Evolutionary conservation across 192 early-diverging fungal species (phyloP), one percentile per base, ranked within the genome.

Genomic region (Backusella macrospora): DNA sequence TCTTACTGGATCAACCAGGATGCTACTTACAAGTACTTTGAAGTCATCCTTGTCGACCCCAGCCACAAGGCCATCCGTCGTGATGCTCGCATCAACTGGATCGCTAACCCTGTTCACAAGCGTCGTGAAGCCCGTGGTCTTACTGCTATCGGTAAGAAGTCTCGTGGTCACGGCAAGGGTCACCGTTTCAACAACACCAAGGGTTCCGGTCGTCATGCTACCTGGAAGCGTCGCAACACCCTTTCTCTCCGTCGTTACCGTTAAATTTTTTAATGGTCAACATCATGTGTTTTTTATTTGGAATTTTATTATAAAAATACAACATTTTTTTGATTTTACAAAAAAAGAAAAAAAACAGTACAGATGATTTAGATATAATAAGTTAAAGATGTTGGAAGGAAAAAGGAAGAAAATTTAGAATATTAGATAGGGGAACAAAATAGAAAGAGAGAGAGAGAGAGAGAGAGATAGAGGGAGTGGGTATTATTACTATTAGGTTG

Each of bases 1-100:
- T 98, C 96, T 70, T 99, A 99, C 93, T 99, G 97, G 97, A 92
- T 99, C 71, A 99, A 99, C 92, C 90, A 95, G 91, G 97, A 99
- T 86, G 86, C 97, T 69, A 95, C 95, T 81, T 99, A 93, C 94
- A 99, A 99, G 91, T 99, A 92, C 92, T 99, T 85, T 86, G 97
- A 99, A 87, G 94, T 99, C 82, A 98, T 99, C 84, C 90, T 95
- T 69, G 96, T 98, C 75, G 97, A 99, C 85, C 96, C 96, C 74
- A 80, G 84, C 72, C 97, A 99, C 93, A 95, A 96, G 90, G 94
- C 92, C 77, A 98, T 99, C 89, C 94, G 97, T 76, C 93, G 94
- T 85, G 96, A 99, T 85, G 85, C 97, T 68, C 94, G 95, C 85
- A 99, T 99, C 90, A 96, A 97, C 93, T 99, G 97, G 97, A 99